Base-by-base conservation (phyloP, 331 rosid species). In the Stylosanthes scabra region DNA sequence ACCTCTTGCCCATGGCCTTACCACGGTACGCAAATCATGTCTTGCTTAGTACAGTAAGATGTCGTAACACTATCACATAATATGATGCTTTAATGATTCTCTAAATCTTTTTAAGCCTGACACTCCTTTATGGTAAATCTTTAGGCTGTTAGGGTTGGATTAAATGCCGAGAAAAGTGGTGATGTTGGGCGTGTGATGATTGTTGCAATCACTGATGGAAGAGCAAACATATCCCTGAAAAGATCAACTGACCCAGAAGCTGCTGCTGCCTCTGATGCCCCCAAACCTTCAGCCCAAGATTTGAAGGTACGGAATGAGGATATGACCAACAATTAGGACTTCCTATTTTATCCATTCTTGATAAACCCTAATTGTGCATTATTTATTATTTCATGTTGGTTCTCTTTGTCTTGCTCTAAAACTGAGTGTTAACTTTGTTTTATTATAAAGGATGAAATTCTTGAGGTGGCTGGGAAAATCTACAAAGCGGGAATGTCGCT, bases 1-100 rank as follows among this genome's bases (percentile, higher is more conserved):
- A 60, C 99, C 97, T 71, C 87, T 94, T 76, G 99, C 99, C 61
- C 99, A 94, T 85, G 99, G 99, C 78, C 97, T 94, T 57, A 88
- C 97, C 63, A 87, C 87, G 69, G 99, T 94, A 74, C 72, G 95
- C 81, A 74, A 37, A 74, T 64, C 52, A 63, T 81, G 51, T 78
- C 51, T 41, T 72, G 70, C 77, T 55, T 75, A 9, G 70, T 66
- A 27, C 72, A 20, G 59, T 51, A 47, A 58, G 37, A 31, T 59
- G 14, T 46, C 51, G 10, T 49, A 12, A 49, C 55, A 49, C 55
- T n/a, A 49, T 6, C 16, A 49, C 55, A 14, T 51, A n/a, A 14
- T 72, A 29, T 70, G 55, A 11, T 27, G 57, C 47, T 62, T 57
- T 54, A 27, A 47, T 14, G 16, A 51, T 59, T 39, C 37, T 20